These are phyloP conservation scores for Phytophthora aleatoria DNA, from an alignment of 352 stramenopile genomes.

Conservation along the genomic window DNA sequence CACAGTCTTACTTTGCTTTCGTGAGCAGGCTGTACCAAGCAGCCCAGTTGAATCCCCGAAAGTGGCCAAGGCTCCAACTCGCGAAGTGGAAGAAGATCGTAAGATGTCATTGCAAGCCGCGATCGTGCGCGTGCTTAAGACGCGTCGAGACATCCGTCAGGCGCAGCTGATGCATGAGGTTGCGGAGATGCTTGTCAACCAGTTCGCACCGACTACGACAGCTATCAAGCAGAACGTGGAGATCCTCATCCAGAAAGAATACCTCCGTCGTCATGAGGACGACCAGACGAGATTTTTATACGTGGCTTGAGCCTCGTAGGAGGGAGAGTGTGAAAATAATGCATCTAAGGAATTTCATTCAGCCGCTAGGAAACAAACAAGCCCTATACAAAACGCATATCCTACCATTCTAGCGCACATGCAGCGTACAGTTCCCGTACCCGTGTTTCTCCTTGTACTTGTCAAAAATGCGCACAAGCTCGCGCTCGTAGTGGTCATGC, in stretches of 20 bases:
- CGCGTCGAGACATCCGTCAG: constrained; percentile 74
- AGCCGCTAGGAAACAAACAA: constrained; percentile 7
- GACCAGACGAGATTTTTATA: constrained; percentile 69
- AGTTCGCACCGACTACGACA: constrained; percentile 69
- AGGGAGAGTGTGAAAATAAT: constrained; percentile 6
- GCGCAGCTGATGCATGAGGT: constrained; percentile 69
- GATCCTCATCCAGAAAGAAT: constrained; percentile 88
- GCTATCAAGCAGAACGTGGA: constrained; percentile 83
- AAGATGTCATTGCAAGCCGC: constrained; percentile 88
- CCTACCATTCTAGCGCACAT: constrained; percentile 49
- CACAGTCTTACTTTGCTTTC: neutral
- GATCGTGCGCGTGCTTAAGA: constrained; percentile 86
- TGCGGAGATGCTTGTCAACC: constrained; percentile 68
- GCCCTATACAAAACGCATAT: constrained; percentile 24
- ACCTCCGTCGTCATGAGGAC: constrained; percentile 68
- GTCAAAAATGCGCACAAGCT: constrained; percentile 80
- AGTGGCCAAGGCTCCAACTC: constrained; percentile 46
- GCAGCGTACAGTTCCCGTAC: constrained; percentile 58
- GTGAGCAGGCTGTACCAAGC: constrained; percentile 52
- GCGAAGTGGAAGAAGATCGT: constrained; percentile 86
- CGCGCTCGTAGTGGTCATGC: constrained; percentile 64
- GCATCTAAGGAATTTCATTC: constrained; percentile 18
- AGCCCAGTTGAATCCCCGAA: constrained; percentile 76
- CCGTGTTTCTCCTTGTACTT: constrained; percentile 86
- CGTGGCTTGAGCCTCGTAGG: constrained; percentile 48